phyloP scores from a whole-genome alignment of 2,329 filamentous ascomycete species.

The Plenodomus lindquistii region DNA sequence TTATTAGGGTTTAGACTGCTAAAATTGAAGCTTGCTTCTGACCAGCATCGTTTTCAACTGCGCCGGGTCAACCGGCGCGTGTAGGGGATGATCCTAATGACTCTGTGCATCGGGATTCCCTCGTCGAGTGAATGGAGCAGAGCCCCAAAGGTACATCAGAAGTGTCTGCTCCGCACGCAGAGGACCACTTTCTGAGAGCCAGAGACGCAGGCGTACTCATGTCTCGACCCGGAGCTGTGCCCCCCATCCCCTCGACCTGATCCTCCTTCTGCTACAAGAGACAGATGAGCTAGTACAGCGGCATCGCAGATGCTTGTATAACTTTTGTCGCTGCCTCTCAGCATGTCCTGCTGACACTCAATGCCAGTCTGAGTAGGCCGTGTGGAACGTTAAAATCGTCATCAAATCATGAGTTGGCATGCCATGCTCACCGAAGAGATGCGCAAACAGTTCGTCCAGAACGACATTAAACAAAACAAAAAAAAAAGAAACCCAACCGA shows the following conservation, averaged over 20 bases:
- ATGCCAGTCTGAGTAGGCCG: constrained; percentile 42
- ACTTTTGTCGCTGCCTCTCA: constrained; percentile 45
- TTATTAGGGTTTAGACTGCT: constrained; percentile 45
- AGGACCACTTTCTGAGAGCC: constrained; percentile 36
- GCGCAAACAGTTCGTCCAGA: constrained; percentile 33
- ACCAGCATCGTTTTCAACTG: constrained; percentile 58
- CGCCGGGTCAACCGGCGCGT: constrained; percentile 42
- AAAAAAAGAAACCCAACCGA: constrained; percentile 39
- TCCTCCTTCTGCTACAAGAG: constrained; percentile 26
- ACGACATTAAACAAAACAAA: constrained; percentile 50
- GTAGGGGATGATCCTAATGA: constrained; percentile 61
- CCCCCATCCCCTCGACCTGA: constrained; percentile 8
- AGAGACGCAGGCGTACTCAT: constrained; percentile 35
- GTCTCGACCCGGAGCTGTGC: constrained; percentile 28
- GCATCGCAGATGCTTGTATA: constrained; percentile 46
- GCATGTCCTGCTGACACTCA: constrained; percentile 45
- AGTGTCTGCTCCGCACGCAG: constrained; percentile 45
- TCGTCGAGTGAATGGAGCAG: constrained; percentile 25
- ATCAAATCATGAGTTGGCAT: constrained; percentile 39
- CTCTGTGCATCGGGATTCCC: constrained; percentile 20
- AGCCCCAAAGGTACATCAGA: constrained; percentile 43
- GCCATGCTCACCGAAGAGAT: constrained; percentile 46
- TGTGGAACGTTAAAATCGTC: constrained; percentile 35
- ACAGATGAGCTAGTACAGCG: constrained; percentile 37
- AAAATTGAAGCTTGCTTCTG: constrained; percentile 48